Evolutionary conservation across 2,329 filamentous ascomycete genomes (phyloP), one percentile per base, ranked within the genome.

Genomic region (Diplocarpon rosae): DNA sequence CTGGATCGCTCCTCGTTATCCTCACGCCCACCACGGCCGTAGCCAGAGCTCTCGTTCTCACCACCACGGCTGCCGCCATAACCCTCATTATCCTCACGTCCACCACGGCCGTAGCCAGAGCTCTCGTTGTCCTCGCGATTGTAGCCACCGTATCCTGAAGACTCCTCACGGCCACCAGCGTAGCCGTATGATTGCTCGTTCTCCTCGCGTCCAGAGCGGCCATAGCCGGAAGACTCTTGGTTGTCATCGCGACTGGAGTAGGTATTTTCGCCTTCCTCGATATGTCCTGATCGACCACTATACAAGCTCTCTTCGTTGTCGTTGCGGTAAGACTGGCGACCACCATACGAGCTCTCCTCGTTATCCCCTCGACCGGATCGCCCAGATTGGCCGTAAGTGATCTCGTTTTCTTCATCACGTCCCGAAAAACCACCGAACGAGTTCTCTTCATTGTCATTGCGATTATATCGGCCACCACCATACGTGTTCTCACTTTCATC

Each of bases 291-390:
- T 5, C 30, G 30, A 10, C 28, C 27, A 13, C 42, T 33, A 8
- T 44, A 39, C 5, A 35, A 39, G n/a, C 35, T 34, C 29, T 44
- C 37, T n/a, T 44, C 37, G 15, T 37, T 41, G 30, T 32, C 30
- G 30, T 32, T 32, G 9, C 4, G 30, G 11, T 14, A 12, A 14
- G 30, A 32, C 11, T 9, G 30, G 14, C 28, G 15, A 13, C 42
- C 37, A 8, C 36, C 24, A 17, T 44, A 39, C 5, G 42, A 39
- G n/a, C 35, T 34, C 29, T 44, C 37, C 17, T 44, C 37, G 15
- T 37, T 41, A n/a, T 38, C 27, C 2, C 16, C 16, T n/a, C 29
- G 34, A 11, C 41, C 41, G 11, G 30, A 32, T 3, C 28, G 36
- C 5, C 29, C 28, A 13, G 36, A 33, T 17, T 20, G n/a, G 13